A percentile compares a stretch with the other conserved stretches of the same genome.
Conservation (phyloP, 768 basidiomycete genomes). For the Zangia roseola region DNA sequence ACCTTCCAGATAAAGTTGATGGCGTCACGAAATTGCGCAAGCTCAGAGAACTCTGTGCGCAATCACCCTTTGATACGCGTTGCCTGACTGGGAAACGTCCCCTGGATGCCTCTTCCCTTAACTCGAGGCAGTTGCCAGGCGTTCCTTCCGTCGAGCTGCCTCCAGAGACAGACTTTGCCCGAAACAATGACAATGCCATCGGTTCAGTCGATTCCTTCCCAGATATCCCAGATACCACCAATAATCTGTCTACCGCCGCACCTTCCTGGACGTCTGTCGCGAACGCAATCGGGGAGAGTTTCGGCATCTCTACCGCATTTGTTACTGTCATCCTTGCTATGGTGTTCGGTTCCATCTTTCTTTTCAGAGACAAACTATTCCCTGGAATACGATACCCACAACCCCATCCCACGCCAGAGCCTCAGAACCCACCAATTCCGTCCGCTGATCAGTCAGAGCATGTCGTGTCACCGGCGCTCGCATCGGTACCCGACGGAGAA, state of each 20-base stretch:
- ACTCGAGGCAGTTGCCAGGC: slow-evolving; percentile 60
- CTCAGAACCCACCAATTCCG: neutral
- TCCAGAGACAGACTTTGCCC: slow-evolving; percentile 20
- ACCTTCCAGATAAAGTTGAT: slow-evolving; percentile 44
- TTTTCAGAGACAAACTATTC: slow-evolving; percentile 23
- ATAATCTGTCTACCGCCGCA: slow-evolving; percentile 10
- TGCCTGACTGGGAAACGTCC: slow-evolving; percentile 64
- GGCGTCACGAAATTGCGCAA: slow-evolving; percentile 45
- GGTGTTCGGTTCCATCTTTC: slow-evolving; percentile 22
- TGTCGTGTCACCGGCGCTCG: neutral
- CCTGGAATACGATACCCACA: slow-evolving; percentile 11
- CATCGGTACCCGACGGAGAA: slow-evolving; percentile 2
- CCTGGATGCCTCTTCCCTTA: slow-evolving; percentile 48
- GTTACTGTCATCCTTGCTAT: slow-evolving; percentile 25
- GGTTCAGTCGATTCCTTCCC: slow-evolving; percentile 15
- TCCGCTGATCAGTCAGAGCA: slow-evolving; percentile 2
- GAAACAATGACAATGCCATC: slow-evolving; percentile 7
- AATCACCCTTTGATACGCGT: slow-evolving; percentile 44
- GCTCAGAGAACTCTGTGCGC: slow-evolving; percentile 38
- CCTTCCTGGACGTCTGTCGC: slow-evolving; percentile 18
- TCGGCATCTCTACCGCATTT: slow-evolving; percentile 14
- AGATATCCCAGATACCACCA: slow-evolving; percentile 15
- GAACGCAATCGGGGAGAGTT: slow-evolving; percentile 11
- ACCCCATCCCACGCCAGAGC: neutral
- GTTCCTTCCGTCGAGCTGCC: slow-evolving; percentile 40